A percentile compares a stretch with the other conserved stretches of the same genome.
These are phyloP conservation scores for Takashimella koratensis DNA, from an alignment of 1,284 basidiomycete species.

Conservation along the genomic window DNA sequence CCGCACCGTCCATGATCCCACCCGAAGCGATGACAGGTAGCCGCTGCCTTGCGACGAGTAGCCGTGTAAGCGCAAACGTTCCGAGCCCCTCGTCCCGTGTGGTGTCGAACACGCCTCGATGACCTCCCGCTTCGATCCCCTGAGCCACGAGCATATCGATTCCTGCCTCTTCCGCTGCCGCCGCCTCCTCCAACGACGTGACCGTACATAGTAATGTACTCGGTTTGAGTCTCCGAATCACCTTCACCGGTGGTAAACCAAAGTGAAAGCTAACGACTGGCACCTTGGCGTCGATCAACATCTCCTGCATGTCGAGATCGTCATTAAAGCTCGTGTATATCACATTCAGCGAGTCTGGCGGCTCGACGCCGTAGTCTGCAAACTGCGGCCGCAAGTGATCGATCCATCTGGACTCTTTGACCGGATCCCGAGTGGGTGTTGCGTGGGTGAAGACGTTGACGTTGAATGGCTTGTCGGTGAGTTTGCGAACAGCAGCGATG, in stretches of 20 bases:
- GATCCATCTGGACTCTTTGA: conserved; percentile 21
- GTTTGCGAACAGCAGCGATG: conserved; percentile 23
- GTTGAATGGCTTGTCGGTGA: conserved; percentile 29
- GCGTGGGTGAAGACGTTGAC: conserved; percentile 41
- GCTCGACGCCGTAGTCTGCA: conserved; percentile 12
- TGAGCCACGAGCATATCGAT: conserved; percentile 39
- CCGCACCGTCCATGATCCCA: conserved; percentile 35
- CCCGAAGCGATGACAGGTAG: conserved; percentile 39
- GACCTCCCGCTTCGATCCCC: conserved; percentile 40
- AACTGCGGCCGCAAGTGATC: conserved; percentile 22
- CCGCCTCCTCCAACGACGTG: conserved; percentile 30
- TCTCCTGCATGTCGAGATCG: conserved; percentile 25
- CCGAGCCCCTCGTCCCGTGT: conserved; percentile 24
- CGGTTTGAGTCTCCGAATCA: conserved; percentile 19
- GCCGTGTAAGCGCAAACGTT: conserved; percentile 21
- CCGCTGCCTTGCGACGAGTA: conserved; percentile 10
- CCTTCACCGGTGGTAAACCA: conserved; percentile 24
- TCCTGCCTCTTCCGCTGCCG: conserved; percentile 19
- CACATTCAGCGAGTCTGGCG: conserved; percentile 21
- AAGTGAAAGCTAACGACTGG: conserved; percentile 41
- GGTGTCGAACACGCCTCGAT: conserved; percentile 39
- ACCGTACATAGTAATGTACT: conserved; percentile 27
- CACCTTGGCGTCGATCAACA: conserved; percentile 29
- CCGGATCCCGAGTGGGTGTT: conserved; percentile 6
- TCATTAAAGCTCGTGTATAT: conserved; percentile 32